Evolutionary conservation across 2,329 filamentous ascomycete genomes (phyloP), one percentile per base, ranked within the genome.

Genomic region (Talaromyces piceae): DNA sequence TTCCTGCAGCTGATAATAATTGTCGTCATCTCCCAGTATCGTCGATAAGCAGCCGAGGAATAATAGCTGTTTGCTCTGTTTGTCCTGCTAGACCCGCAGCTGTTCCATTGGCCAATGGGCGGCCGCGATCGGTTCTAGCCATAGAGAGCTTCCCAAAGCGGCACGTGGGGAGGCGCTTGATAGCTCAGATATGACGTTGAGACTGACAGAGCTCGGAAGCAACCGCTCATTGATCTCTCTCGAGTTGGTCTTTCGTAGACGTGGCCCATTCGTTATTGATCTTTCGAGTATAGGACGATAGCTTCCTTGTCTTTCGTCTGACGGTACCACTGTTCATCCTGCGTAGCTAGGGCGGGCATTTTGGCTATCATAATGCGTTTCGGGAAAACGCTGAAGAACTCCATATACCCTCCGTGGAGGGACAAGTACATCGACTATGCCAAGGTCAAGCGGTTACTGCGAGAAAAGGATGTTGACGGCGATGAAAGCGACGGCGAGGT

Each of bases 371-470:
- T 54, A 46, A 97, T 98, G 93, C 87, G 89, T 63, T 98, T 96
- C 76, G 91, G 91, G 56, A 88, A 84, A 74, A 96, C 89, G 47
- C 80, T 98, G 54, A 82, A 84, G 63, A 81, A 82, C 63, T 84
- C 88, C 54, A 77, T 88, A 61, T 93, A 97, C 69, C 73, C 80
- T 60, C 89, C 90, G 65, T 98, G 91, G 91, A 87, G 86, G 70
- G 87, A 86, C 67, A 81, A 94, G 64, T 97, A 98, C 76, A 88
- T 98, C 66, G 91, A 97, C 75, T 98, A 98, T 71, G 75, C 80
- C 61, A 95, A 91, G 78, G 83, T 98, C 58, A 97, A 97, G 78
- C 78, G 79, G 63, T 79, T 98, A 53, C 76, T 98, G 54, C 86
- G 88, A 57, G 93, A 97, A 68, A 82, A 88, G 66, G 76, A 78